Base-by-base conservation (phyloP, 2,329 filamentous ascomycete species). In the Rhexocercosporidium sp. region DNA sequence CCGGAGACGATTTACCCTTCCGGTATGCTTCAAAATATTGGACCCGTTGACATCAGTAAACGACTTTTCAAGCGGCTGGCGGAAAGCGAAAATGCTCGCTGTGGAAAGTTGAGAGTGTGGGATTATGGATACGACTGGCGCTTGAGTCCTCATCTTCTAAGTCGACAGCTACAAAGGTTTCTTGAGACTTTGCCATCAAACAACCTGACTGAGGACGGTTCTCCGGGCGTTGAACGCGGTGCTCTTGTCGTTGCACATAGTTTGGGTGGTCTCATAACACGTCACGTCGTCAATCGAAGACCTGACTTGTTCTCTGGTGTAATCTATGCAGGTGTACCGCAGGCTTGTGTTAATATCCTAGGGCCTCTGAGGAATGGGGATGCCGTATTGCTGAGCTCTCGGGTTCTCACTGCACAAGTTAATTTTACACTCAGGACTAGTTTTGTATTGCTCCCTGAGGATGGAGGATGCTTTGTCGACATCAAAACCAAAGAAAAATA, bases 101-200 rank as follows among this genome's bases (percentile, higher is more conserved):
- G 82, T 3, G 93, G 92, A 8, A 90, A 86, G 69, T 81, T 97
- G 6, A 85, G 93, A 56, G 86, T 97, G 0, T 94, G 94, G 83
- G 91, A 97, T 74, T 98, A 95, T 76, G 94, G 94, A 20, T 98
- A 97, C 74, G 95, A 98, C 79, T 98, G 95, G 95, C 86, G 95
- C 18, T 82, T 97, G 46, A 96, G 92, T 70, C 95, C 95, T 0
- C 86, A 90, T 74, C 82, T 93, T 0, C 84, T 96, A 0, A 94
- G 92, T 3, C 83, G 84, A 54, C 88, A 88, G 68, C 81, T 98
- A n/a, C 87, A 90, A 41, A 80, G 85, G 20, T 97, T 92, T 74
- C 82, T 98, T 16, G 88, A 92, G 75, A 83, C 80, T 1, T 82
- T 98, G 0, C 91, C 91, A 0, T 94, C 88, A 61, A 97, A 97